phyloP scores from a whole-genome alignment of 2,329 filamentous ascomycete genomes.

The Aureobasidium uvarum region DNA sequence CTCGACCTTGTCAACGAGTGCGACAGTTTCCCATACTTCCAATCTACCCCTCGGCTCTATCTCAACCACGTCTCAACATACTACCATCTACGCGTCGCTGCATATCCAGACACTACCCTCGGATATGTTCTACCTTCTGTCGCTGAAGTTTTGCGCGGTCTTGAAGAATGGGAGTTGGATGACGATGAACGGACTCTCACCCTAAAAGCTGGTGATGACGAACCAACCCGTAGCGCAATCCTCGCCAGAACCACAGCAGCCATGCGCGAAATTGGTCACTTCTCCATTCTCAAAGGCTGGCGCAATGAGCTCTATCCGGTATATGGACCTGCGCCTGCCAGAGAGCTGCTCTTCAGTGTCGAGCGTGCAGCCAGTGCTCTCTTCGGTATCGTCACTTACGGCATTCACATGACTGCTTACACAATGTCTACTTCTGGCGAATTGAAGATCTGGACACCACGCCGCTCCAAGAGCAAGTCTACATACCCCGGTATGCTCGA shows the following conservation, averaged over 20 bases:
- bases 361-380: conserved; percentile 73
- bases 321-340: conserved; percentile 58
- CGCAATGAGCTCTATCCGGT: conserved; percentile 77
- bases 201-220: conserved; percentile 55
- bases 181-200: conserved; percentile 60
- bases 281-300: conserved; percentile 75
- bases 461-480: conserved; percentile 71
- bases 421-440: conserved; percentile 52
- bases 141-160: conserved; percentile 55
- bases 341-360: conserved; percentile 66
- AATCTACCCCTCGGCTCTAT: conserved; percentile 58
- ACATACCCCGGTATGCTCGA: conserved; percentile 92
- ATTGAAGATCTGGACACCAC: conserved; percentile 80
- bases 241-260: conserved; percentile 60
- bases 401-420: conserved; percentile 75
- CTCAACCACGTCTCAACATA: conserved; percentile 48
- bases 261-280: conserved; percentile 69
- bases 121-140: conserved; percentile 63
- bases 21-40: conserved; percentile 71
- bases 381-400: conserved; percentile 74
- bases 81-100: conserved; percentile 65
- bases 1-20: conserved; percentile 58
- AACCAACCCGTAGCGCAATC: conserved; percentile 60
- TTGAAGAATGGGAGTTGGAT: conserved; percentile 62
- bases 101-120: conserved; percentile 59